Base-by-base conservation (phyloP, 768 basidiomycete species). In the Termitomyces sp. region DNA sequence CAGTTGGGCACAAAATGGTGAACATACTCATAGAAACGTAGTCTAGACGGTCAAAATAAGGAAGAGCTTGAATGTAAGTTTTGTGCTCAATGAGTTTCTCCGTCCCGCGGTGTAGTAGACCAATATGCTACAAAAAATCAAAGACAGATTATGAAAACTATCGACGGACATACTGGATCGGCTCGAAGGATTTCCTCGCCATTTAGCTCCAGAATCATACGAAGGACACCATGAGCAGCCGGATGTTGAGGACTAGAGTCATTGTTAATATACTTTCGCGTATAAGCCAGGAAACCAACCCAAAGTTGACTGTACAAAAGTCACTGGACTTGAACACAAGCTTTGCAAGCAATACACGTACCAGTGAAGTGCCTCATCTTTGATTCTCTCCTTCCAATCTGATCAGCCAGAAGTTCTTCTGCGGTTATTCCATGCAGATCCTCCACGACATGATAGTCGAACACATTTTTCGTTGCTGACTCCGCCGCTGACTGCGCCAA, bases 71-170 rank as follows among this genome's bases (percentile, higher is more conserved):
- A 6, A 87, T 91, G 69, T 98, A 98, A 1, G 89, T 98, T 79
- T 99, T 99, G 82, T 95, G 96, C 74, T 98, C 97, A 62, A 98
- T 98, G 54, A 99, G 82, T 74, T 98, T 98, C 74, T 99, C 97
- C 20, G 96, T 99, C 22, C 96, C 97, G 65, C 97, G 87, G 74
- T 98, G 97, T 49, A 99, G 82, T 27, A 99, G 81, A 57, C 97
- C 97, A 67, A 98, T 89, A 67, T 99, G 97, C 88, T 91, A 52
- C 30, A 55, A 56, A 49, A 55, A 20, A 6, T 31, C 30, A 9
- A 13, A 48, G 9, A 20, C 12, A 44, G 16, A 20, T 18, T 49
- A 22, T n/a, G 52, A 34, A 37, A 58, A 31, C 0, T 36, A 37
- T 45, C 34, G 24, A 30, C n/a, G 27, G 39, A 77, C 86, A 49